phyloP scores from a whole-genome alignment of 2,329 filamentous ascomycete genomes.

The Pseudogymnoascus sp. region DNA sequence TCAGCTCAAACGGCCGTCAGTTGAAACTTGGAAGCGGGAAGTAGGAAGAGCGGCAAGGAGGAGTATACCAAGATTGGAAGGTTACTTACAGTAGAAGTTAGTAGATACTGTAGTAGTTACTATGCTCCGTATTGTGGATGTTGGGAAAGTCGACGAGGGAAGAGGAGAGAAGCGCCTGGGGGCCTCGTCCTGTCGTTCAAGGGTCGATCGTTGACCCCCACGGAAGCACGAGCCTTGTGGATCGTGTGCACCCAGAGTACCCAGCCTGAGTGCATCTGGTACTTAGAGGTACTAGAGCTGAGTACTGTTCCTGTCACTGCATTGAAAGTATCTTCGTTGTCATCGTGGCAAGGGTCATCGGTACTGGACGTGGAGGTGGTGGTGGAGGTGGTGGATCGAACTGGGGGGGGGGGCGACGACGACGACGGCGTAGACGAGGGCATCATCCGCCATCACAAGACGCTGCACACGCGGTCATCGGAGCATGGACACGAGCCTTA shows the following conservation, averaged over 20 bases:
- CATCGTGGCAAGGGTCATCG: background rate
- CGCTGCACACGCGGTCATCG: background rate
- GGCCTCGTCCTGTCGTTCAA: background rate
- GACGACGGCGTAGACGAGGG: background rate
- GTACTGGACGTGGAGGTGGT: background rate
- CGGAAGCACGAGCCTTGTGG: constrained; percentile 1
- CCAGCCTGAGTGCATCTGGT: background rate
- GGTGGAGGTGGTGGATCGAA: background rate
- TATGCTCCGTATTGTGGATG: background rate
- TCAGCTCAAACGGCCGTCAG: background rate
- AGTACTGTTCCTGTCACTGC: background rate
- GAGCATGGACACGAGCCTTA: background rate
- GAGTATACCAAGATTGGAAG: background rate
- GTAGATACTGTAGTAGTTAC: background rate
- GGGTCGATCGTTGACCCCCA: constrained; percentile 1
- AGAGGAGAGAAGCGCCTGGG: background rate
- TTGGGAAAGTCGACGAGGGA: background rate
- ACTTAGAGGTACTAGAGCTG: background rate
- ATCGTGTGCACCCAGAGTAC: background rate
- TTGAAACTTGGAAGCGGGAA: background rate
- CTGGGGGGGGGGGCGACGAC: background rate
- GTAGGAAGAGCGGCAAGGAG: background rate
- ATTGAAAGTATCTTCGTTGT: background rate
- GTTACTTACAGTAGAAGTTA: background rate
- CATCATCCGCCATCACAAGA: background rate